Conservation (phyloP, 192 early-diverging fungal species). For the Coemansia nantahalensis region DNA sequence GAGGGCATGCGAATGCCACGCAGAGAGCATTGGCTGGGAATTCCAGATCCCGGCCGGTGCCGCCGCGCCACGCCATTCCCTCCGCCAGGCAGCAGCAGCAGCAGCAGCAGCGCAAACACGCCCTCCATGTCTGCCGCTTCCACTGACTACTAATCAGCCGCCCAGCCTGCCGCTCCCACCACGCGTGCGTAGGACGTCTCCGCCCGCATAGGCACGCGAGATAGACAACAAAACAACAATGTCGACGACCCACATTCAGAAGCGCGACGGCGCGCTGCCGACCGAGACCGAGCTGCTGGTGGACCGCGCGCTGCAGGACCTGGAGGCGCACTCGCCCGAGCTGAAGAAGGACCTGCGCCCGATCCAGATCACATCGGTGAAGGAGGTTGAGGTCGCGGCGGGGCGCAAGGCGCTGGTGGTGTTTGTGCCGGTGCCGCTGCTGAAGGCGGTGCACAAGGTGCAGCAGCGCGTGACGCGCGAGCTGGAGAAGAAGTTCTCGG, state of each 20-base stretch:
- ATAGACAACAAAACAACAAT: slow-evolving; percentile 11
- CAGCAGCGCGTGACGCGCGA: slow-evolving; percentile 95
- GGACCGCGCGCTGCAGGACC: slow-evolving; percentile 93
- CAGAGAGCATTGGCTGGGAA: too few relatives aligned
- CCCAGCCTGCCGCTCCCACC: too few relatives aligned
- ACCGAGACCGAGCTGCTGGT: slow-evolving; percentile 92
- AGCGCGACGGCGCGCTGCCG: slow-evolving; percentile 50
- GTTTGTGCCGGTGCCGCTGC: slow-evolving; percentile 93
- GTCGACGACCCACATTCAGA: slow-evolving; percentile 56
- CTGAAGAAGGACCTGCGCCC: slow-evolving; percentile 95
- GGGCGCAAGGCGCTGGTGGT: slow-evolving; percentile 96
- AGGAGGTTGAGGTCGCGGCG: slow-evolving; percentile 95
- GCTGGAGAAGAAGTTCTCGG: slow-evolving; percentile 99
- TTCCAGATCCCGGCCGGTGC: too few relatives aligned
- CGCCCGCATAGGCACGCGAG: too few relatives aligned
- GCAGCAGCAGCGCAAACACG: too few relatives aligned
- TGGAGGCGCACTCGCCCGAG: slow-evolving; percentile 93
- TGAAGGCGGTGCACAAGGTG: slow-evolving; percentile 96
- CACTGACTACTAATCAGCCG: too few relatives aligned
- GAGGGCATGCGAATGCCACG: too few relatives aligned
- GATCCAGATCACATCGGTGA: slow-evolving; percentile 91
- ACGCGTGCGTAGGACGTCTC: too few relatives aligned
- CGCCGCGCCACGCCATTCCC: too few relatives aligned
- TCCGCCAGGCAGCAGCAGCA: too few relatives aligned
- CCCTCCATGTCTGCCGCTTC: too few relatives aligned